Evolutionary conservation across 164 flowering plant species (phyloP).

Genomic region (Amborella trichopoda): DNA sequence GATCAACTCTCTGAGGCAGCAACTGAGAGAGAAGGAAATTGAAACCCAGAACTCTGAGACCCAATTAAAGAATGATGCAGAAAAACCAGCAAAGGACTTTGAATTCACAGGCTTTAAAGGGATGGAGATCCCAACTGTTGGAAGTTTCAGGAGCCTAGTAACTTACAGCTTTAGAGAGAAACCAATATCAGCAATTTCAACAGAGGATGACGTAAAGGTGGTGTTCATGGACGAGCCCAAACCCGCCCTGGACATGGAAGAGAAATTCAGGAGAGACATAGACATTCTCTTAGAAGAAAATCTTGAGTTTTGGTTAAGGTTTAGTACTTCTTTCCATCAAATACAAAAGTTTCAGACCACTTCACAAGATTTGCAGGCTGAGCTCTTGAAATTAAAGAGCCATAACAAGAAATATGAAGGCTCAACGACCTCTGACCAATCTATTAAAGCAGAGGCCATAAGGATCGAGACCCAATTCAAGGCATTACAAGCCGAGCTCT

Average conservation of each 20-base stretch:
- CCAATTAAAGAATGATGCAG: no score
- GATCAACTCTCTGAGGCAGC: constrained; percentile 28
- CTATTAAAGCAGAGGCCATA: constrained; percentile 24
- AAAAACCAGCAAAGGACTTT: no score
- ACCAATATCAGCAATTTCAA: no score
- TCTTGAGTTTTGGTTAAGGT: constrained; percentile 70
- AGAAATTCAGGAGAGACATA: constrained; percentile 41
- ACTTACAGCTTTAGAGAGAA: no score
- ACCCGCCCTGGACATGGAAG: constrained; percentile 24
- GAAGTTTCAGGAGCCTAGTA: no score
- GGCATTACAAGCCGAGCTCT: constrained; percentile 49
- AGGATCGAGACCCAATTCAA: constrained; percentile 47
- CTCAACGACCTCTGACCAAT: constrained; percentile 6
- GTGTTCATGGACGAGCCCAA: constrained; percentile 8
- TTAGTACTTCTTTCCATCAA: constrained; percentile 59
- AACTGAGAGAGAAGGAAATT: constrained; percentile 12
- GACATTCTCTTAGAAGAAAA: constrained; percentile 61
- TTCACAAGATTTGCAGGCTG: constrained; percentile 38
- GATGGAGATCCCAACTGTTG: no score
- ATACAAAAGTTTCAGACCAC: constrained; percentile 47
- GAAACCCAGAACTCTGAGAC: neutral
- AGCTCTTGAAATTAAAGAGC: constrained; percentile 19
- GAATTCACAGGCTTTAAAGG: no score
- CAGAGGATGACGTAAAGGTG: constrained; percentile 10
- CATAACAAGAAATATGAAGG: constrained; percentile 18